Evolutionary conservation across 2,329 filamentous ascomycete species (phyloP).

Genomic region (Drechslerella coelobrocha): DNA sequence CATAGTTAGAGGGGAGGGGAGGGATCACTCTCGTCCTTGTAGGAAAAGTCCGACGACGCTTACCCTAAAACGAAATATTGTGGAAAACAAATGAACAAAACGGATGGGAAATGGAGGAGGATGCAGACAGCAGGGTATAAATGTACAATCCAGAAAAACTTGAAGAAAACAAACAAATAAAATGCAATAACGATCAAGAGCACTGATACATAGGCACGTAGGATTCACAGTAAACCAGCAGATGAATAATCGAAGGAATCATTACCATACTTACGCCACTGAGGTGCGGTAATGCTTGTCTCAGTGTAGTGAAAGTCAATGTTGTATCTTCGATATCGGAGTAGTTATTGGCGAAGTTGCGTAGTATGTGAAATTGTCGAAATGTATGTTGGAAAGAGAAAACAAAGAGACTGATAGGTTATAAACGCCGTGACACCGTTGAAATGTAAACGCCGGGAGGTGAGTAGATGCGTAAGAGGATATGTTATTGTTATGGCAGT

Average conservation of each 20-base stretch:
- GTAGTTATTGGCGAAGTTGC: neutral
- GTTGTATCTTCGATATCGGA: neutral
- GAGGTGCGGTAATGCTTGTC: slow-evolving; percentile 16
- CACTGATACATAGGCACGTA: neutral
- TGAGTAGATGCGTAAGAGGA: neutral
- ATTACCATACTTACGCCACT: slow-evolving; percentile 40
- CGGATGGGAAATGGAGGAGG: slow-evolving; percentile 7
- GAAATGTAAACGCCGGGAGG: slow-evolving; percentile 20
- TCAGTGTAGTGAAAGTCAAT: neutral
- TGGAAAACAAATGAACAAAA: neutral
- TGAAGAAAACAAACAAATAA: neutral
- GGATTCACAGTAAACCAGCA: neutral
- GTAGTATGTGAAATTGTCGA: slow-evolving; percentile 4
- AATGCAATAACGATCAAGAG: neutral
- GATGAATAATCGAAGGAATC: neutral
- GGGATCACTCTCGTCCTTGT: slow-evolving; percentile 8
- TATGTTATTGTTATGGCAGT: neutral
- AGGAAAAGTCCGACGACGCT: no score
- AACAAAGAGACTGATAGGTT: neutral
- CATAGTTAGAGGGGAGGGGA: slow-evolving; percentile 4
- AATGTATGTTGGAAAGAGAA: neutral
- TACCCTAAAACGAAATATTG: slow-evolving; percentile 20
- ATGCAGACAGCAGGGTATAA: slow-evolving; percentile 3
- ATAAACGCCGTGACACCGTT: slow-evolving; percentile 30
- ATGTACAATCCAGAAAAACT: neutral